Conservation (phyloP, 2,329 filamentous ascomycete species). For the Trichoderma koningii region DNA sequence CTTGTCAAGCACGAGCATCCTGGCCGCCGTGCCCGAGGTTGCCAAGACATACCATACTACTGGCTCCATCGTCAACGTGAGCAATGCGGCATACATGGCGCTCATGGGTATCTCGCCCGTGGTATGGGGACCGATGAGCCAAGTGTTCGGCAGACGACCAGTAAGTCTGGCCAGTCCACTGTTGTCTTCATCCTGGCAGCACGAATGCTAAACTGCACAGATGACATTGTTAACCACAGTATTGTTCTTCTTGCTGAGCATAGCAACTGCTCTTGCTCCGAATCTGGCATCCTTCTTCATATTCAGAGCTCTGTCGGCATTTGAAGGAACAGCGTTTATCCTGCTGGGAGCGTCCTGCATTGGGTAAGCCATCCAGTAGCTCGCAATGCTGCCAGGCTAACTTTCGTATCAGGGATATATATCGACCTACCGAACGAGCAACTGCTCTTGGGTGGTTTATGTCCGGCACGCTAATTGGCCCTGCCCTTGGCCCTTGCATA, state of each 20-base stretch:
- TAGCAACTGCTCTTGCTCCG: constrained; percentile 71
- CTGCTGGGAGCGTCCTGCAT: constrained; percentile 71
- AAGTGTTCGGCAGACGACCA: constrained; percentile 61
- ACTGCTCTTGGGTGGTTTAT: constrained; percentile 75
- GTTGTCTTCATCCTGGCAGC: not conserved
- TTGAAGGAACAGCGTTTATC: constrained; percentile 74
- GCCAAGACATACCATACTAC: constrained; percentile 65
- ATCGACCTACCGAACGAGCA: constrained; percentile 66
- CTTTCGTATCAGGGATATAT: constrained; percentile 53
- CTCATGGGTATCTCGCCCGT: constrained; percentile 72
- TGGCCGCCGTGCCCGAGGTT: constrained; percentile 75
- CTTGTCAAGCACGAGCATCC: constrained; percentile 70
- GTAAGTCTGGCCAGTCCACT: constrained; percentile 44
- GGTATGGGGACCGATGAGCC: constrained; percentile 72
- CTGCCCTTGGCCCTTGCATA: constrained; percentile 69
- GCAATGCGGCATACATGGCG: constrained; percentile 73
- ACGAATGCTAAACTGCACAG: constrained; percentile 28
- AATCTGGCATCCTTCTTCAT: constrained; percentile 72
- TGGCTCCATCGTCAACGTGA: constrained; percentile 69
- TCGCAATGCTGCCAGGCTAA: constrained; percentile 15
- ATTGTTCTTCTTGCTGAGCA: constrained; percentile 68
- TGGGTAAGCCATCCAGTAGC: constrained; percentile 46
- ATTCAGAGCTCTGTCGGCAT: constrained; percentile 72
- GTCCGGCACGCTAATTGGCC: constrained; percentile 70
- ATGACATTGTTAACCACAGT: constrained; percentile 57